Conservation (phyloP, 768 basidiomycete genomes). For the Hypholoma sublateritium region DNA sequence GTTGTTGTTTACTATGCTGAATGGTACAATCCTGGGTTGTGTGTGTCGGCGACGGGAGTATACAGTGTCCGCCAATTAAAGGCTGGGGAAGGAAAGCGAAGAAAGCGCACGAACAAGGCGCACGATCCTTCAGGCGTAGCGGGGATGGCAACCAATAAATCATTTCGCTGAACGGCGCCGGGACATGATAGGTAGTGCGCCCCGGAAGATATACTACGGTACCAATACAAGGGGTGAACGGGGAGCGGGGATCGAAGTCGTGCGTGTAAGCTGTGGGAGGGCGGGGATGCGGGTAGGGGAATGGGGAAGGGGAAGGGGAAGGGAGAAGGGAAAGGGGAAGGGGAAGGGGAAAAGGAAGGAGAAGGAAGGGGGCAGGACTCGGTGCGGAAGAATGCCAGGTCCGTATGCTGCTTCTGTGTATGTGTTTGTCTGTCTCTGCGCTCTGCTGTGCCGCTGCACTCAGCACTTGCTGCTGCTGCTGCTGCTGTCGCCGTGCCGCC, state of each 20-base stretch:
- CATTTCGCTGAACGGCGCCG: not conserved
- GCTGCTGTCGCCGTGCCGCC: not conserved
- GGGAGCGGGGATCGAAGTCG: too few species aligned
- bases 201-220: conserved; percentile 41
- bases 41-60: not conserved
- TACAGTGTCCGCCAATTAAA: conserved; percentile 6
- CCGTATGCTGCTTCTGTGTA: conserved; percentile 5
- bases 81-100: not conserved
- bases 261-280: conserved; percentile 17
- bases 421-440: not conserved
- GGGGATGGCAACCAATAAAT: not conserved
- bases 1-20: not conserved
- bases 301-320: not conserved
- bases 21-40: not conserved
- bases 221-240: conserved; percentile 48
- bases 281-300: not conserved
- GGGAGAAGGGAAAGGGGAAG: not conserved
- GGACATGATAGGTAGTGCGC: conserved; percentile 26
- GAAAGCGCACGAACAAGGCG: not conserved
- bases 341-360: not conserved
- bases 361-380: not conserved
- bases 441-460: not conserved
- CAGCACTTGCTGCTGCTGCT: not conserved
- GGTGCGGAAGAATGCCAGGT: not conserved
- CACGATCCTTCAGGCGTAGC: too few species aligned